Evolutionary conservation across 2,329 filamentous ascomycete genomes (phyloP).

Genomic region (Cylindrodendrum hubeiense): DNA sequence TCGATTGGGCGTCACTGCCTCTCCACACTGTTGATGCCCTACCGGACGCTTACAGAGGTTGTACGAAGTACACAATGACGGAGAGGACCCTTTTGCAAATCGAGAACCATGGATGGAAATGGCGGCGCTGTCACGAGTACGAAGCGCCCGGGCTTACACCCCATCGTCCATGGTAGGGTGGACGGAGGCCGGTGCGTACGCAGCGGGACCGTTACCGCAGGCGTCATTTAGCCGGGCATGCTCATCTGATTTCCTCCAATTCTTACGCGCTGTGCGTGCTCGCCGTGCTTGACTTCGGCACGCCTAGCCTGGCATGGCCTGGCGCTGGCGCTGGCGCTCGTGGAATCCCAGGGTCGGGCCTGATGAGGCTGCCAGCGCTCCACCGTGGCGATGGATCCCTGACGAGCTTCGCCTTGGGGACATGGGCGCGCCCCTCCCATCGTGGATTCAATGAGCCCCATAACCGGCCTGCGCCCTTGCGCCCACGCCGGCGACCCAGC

Average conservation of each 20-base stretch:
- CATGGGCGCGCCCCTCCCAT: background rate
- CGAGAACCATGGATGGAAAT: slow-evolving; percentile 20
- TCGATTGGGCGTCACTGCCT: slow-evolving; percentile 32
- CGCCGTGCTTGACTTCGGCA: slow-evolving; percentile 35
- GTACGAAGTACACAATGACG: slow-evolving; percentile 6
- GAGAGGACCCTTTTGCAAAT: slow-evolving; percentile 12
- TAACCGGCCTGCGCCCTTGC: slow-evolving; percentile 24
- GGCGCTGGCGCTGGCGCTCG: slow-evolving; percentile 27
- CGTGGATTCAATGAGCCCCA: slow-evolving; percentile 8
- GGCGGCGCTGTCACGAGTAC: slow-evolving; percentile 19
- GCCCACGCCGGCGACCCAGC: slow-evolving; percentile 32
- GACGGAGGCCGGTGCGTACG: background rate
- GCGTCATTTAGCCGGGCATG: slow-evolving; percentile 35
- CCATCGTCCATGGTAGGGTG: slow-evolving; percentile 7
- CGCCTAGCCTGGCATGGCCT: slow-evolving; percentile 32
- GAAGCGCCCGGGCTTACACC: background rate
- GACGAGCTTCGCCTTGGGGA: background rate
- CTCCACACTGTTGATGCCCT: slow-evolving; percentile 35
- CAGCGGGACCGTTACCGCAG: slow-evolving; percentile 12
- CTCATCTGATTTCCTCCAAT: slow-evolving; percentile 28
- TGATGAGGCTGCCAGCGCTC: slow-evolving; percentile 28
- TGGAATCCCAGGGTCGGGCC: slow-evolving; percentile 14
- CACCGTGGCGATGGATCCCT: slow-evolving; percentile 21
- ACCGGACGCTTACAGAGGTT: slow-evolving; percentile 15
- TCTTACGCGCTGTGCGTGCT: slow-evolving; percentile 20